Evolutionary conservation across 208 protist genomes (phyloP), one percentile per base, ranked within the genome.

Genomic region (Blechomonas ayalai): DNA sequence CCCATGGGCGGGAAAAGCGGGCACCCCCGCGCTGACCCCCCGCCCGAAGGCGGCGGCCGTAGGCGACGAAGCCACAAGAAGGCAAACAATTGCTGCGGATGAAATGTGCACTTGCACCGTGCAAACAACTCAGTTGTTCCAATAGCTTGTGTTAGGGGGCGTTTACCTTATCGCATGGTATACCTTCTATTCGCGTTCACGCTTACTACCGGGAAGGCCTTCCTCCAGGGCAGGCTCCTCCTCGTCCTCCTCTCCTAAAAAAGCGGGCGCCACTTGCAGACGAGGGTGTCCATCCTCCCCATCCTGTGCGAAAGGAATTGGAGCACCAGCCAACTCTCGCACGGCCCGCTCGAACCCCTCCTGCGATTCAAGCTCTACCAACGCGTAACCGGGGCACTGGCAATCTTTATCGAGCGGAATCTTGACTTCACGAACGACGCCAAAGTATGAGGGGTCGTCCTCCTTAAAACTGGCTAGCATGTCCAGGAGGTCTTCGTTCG

Each of bases 171-270:
- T n/a, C n/a, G n/a, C n/a, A n/a, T 49, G 31, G 2, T 13, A 7
- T 8, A n/a, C 10, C 31, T 27, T 4, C 25, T 48, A 64, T 6
- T 72, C 67, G 13, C 70, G 69, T 3, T 23, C 26, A 15, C 73
- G 62, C 42, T 83, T 81, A 8, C 73, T 62, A 16, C 60, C 66
- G 7, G 35, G 15, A 24, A 20, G n/a, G 13, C 4, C 13, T 16
- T 48, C 54, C 63, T 23, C 57, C 18, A 19, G 43, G 39, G 2
- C 47, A 16, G 52, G 56, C 20, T 59, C 43, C 13, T 62, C 48
- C 2, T 70, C 73, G 19, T 86, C 79, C 32, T 86, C 70, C 52
- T 92, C 83, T 1, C 61, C 83, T 1, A 92, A 37, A 51, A 92
- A 92, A 0, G 79, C 76, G 4, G 79, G 61, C 2, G 69, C 65